phyloP scores from a whole-genome alignment of 2,329 filamentous ascomycete genomes.

The Ophiostoma montium region DNA sequence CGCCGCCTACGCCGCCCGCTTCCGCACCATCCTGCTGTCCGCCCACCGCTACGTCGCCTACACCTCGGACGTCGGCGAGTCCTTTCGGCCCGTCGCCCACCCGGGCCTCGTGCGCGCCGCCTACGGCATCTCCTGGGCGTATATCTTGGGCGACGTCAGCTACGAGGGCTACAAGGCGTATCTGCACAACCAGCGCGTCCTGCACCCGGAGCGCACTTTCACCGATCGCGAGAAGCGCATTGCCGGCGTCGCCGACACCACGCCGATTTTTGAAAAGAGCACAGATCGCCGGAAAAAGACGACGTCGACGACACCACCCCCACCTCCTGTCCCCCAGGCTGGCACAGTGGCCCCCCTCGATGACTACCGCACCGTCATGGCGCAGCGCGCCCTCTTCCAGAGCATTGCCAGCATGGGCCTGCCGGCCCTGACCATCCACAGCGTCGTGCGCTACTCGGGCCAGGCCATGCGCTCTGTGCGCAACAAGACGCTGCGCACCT shows the following conservation, averaged over 20 bases:
- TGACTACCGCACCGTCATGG: slow-evolving; percentile 84
- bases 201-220: slow-evolving; percentile 52
- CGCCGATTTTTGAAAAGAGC: slow-evolving; percentile 1
- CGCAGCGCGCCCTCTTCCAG: slow-evolving; percentile 82
- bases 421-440: slow-evolving; percentile 88
- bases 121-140: slow-evolving; percentile 86
- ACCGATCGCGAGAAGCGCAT: slow-evolving; percentile 33
- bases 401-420: slow-evolving; percentile 83
- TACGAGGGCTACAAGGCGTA: slow-evolving; percentile 96
- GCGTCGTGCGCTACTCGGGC: slow-evolving; percentile 79
- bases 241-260: slow-evolving; percentile 24
- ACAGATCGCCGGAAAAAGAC: neutral
- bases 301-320: neutral
- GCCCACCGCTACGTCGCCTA: slow-evolving; percentile 96
- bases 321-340: slow-evolving; percentile 16
- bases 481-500: slow-evolving; percentile 63
- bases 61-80: slow-evolving; percentile 91
- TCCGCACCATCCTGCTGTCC: slow-evolving; percentile 75
- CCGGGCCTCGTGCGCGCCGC: slow-evolving; percentile 67
- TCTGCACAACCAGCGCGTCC: slow-evolving; percentile 62
- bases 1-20: slow-evolving; percentile 75
- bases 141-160: slow-evolving; percentile 76
- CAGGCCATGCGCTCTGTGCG: slow-evolving; percentile 60
- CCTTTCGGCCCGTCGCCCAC: slow-evolving; percentile 84
- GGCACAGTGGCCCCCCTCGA: slow-evolving; percentile 55